Percentiles rank a stretch among this genome's conserved stretches.
phyloP scores from a whole-genome alignment of 768 basidiomycete species.

The Mycena capillaripes region DNA sequence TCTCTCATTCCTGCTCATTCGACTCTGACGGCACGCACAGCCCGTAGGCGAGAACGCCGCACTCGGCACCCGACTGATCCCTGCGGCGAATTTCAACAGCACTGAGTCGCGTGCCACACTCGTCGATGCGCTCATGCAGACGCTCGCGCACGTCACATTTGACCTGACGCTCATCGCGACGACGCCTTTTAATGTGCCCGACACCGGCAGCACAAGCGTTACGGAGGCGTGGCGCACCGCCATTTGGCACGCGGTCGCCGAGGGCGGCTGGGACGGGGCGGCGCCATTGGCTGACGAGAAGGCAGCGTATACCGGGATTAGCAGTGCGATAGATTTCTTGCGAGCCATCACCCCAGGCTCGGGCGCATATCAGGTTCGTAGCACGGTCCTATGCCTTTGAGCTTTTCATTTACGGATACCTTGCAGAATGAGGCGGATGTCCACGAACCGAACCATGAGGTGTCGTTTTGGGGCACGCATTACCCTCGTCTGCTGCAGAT shows the following conservation, averaged over 20 bases:
- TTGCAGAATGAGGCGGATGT: conserved; percentile 47
- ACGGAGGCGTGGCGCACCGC: conserved; percentile 46
- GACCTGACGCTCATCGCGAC: conserved; percentile 38
- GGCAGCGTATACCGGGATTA: conserved; percentile 36
- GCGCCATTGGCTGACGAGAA: conserved; percentile 38
- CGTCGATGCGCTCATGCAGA: conserved; percentile 38
- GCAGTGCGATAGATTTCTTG: conserved; percentile 38
- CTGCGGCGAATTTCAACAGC: conserved; percentile 40
- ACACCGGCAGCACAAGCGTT: conserved; percentile 41
- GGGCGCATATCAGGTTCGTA: conserved; percentile 43
- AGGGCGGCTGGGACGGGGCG: conserved; percentile 44
- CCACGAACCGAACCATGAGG: conserved; percentile 46
- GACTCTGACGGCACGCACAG: conserved; percentile 23
- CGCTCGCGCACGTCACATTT: conserved; percentile 34
- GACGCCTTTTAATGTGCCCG: conserved; percentile 41
- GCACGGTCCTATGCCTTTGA: neutral
- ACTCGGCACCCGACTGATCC: conserved; percentile 45
- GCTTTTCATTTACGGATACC: neutral
- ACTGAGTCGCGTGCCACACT: conserved; percentile 32
- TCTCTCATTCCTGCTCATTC: neutral
- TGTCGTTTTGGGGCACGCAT: conserved; percentile 45
- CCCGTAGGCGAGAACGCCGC: conserved; percentile 40
- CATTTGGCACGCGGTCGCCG: conserved; percentile 43
- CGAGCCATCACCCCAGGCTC: conserved; percentile 44
- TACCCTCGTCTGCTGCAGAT: conserved; percentile 42